Conservation (phyloP, 2,329 filamentous ascomycete genomes). For the Xylariaceae sp. region DNA sequence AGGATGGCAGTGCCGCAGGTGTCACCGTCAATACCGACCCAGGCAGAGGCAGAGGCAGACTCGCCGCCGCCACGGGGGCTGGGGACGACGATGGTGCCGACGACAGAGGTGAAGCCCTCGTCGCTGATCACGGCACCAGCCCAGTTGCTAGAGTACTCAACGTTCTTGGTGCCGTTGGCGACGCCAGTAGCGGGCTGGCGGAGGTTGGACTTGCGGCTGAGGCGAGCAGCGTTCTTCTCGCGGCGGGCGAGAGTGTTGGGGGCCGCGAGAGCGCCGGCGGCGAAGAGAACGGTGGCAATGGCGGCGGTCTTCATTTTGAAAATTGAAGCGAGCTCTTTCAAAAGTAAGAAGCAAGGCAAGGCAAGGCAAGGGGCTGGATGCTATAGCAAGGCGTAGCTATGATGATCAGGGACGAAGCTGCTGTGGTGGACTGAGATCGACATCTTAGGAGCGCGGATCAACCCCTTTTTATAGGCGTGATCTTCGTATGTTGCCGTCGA, state of each 20-base stretch:
- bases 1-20: slow-evolving; percentile 50
- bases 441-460: background rate
- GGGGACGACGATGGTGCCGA: slow-evolving; percentile 49
- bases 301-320: slow-evolving; percentile 46
- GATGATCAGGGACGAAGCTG: background rate
- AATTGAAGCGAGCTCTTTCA: background rate
- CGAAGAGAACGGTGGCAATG: slow-evolving; percentile 35
- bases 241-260: slow-evolving; percentile 40
- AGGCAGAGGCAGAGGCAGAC: slow-evolving; percentile 28
- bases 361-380: too few species aligned
- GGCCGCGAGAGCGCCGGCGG: slow-evolving; percentile 39
- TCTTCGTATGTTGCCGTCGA: background rate
- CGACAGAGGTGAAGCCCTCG: slow-evolving; percentile 45
- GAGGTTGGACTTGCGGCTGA: slow-evolving; percentile 21
- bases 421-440: slow-evolving; percentile 5
- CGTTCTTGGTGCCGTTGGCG: slow-evolving; percentile 34
- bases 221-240: slow-evolving; percentile 29
- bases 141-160: slow-evolving; percentile 53
- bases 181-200: slow-evolving; percentile 28
- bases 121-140: slow-evolving; percentile 51
- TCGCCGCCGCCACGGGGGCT: slow-evolving; percentile 34
- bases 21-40: slow-evolving; percentile 59
- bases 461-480: slow-evolving; percentile 14
- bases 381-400: background rate
- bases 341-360: background rate